Base-by-base conservation (phyloP, 345 rosid genomes). In the Eucalyptus viminalis region DNA sequence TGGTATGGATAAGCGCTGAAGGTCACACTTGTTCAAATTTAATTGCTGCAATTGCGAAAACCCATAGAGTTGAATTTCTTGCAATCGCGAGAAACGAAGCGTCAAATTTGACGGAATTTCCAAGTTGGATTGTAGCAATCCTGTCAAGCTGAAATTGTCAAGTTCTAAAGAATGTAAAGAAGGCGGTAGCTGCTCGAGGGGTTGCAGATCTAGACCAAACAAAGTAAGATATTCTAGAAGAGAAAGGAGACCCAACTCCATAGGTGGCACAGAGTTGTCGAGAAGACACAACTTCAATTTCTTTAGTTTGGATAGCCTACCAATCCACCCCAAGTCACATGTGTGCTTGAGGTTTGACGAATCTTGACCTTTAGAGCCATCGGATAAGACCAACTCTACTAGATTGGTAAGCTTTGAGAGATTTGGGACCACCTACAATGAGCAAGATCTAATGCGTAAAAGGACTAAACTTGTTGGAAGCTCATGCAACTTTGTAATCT, bases 1-100 rank as follows among this genome's bases (percentile, higher is more conserved):
- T 54, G 60, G 25, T 0, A 54, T 54, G 25, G 11, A 54, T 54
- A 54, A 21, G 0, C 60, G 21, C 11, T 1, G 11, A 54, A 54
- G 11, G 27, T 21, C 1, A 54, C 60, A 54, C 2, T 1, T 0
- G 0, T 0, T 0, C 25, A 53, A 19, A 19, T 6, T 1, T 1
- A 53, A 19, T 10, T 19, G 0, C 58, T 17, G 9, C 58, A 53
- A 53, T 7, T 53, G 58, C 5, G 2, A 53, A 53, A 53, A 0
- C 16, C 58, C 58, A 19, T 19, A 0, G 25, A 53, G 24, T 7
- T 19, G 58, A 7, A 53, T 53, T 53, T 53, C 25, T 8, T 7
- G 25, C 25, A 8, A 53, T 53, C 5, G 10, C 5, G 24, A 53
- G 58, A 0, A 0, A 53, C 1, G 0, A 19, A 53, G 11, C 11